Conservation (phyloP, 768 basidiomycete species). For the Collybiopsis luxurians region DNA sequence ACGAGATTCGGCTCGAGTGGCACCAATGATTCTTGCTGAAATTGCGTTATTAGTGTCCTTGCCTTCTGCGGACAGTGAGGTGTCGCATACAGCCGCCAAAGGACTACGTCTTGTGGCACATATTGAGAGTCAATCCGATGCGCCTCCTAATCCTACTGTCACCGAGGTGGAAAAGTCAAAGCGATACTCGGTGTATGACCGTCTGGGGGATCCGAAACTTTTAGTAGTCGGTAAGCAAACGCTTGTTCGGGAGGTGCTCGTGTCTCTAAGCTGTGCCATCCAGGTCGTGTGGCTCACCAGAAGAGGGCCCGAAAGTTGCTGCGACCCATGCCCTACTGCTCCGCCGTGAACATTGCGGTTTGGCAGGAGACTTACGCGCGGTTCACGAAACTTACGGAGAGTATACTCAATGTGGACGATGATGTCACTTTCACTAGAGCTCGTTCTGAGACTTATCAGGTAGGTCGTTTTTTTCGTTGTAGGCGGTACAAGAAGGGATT, state of each 20-base stretch:
- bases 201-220: conserved; percentile 73
- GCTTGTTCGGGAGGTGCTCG: no score
- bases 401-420: conserved; percentile 39
- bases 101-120: conserved; percentile 56
- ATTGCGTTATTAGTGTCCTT: conserved; percentile 71
- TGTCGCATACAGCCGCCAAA: conserved; percentile 69
- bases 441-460: conserved; percentile 26
- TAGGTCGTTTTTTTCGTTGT: conserved; percentile 3
- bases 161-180: no score
- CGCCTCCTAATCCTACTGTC: no score
- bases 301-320: conserved; percentile 75
- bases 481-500: no score
- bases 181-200: conserved; percentile 33
- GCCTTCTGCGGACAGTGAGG: conserved; percentile 63
- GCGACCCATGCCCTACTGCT: conserved; percentile 63
- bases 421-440: conserved; percentile 30
- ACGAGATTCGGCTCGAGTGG: conserved; percentile 46
- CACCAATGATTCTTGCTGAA: conserved; percentile 67
- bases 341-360: conserved; percentile 68
- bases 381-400: conserved; percentile 65
- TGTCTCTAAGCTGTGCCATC: conserved; percentile 43
- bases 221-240: conserved; percentile 64
- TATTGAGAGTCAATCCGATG: no score
- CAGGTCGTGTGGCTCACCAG: conserved; percentile 78
- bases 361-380: conserved; percentile 84